Conservation (phyloP, 305 asterid species). For the Petunia hybrid region DNA sequence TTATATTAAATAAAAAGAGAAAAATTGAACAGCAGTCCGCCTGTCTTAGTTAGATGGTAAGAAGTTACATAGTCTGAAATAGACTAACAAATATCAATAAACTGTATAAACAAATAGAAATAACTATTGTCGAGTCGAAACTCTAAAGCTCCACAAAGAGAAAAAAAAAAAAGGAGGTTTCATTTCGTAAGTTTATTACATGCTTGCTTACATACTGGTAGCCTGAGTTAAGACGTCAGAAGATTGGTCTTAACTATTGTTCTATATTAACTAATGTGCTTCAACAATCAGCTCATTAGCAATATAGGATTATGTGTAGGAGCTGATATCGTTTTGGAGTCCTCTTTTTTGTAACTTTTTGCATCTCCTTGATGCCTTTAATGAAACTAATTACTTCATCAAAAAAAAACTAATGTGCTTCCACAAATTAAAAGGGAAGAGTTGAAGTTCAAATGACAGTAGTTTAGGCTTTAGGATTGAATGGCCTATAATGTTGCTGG, state of each 20-base stretch:
- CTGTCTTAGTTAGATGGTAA: neutral
- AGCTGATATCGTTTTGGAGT: no score
- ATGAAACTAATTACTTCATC: no score
- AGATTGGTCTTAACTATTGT: neutral
- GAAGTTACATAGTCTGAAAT: no score
- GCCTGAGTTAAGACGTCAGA: neutral
- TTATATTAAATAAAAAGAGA: neutral
- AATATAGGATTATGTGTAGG: no score
- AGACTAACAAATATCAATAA: no score
- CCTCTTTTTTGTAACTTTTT: no score
- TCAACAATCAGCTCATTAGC: neutral
- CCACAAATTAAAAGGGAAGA: neutral
- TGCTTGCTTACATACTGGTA: neutral
- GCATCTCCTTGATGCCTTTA: no score
- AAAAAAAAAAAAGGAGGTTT: neutral
- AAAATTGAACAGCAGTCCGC: neutral
- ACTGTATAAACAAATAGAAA: no score
- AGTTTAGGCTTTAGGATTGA: constrained; percentile 13
- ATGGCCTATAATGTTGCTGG: neutral
- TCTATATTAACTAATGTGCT: neutral
- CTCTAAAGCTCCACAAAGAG: neutral
- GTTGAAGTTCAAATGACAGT: neutral
- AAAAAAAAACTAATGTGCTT: neutral
- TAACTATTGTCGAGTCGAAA: neutral
- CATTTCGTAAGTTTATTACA: neutral